Evolutionary conservation across 75 land plant genomes (phyloP).

Genomic region (Picea sitchensis): DNA sequence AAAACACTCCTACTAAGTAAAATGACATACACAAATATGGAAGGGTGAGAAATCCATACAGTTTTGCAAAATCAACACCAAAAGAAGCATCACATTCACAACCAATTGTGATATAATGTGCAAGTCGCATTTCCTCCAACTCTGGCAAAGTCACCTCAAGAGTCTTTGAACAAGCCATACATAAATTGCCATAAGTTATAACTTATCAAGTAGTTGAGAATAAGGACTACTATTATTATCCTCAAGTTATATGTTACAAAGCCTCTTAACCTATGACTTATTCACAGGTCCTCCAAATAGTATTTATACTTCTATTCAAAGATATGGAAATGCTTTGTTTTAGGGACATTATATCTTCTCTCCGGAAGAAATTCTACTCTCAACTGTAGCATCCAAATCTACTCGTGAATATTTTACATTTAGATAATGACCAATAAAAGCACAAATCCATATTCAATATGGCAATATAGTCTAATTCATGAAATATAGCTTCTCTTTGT

Average conservation of each 20-base stretch:
- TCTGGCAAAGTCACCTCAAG: conserved; percentile 81
- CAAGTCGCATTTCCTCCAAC: conserved; percentile 77
- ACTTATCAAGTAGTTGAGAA: background rate
- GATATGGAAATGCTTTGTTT: background rate
- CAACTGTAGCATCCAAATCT: background rate
- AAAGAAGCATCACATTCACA: conserved; percentile 63
- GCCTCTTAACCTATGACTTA: too few relatives aligned
- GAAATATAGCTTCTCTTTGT: background rate
- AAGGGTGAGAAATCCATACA: conserved; percentile 30
- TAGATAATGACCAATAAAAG: conserved; percentile 1
- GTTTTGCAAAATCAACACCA: conserved; percentile 40
- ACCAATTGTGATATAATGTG: conserved; percentile 78
- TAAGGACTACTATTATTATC: background rate
- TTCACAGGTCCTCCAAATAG: background rate
- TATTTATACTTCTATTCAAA: background rate
- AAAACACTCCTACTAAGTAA: background rate
- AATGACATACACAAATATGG: background rate
- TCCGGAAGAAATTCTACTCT: background rate
- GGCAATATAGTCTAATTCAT: background rate
- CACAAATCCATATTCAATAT: background rate
- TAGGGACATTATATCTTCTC: background rate
- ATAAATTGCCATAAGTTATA: background rate
- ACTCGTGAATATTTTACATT: background rate
- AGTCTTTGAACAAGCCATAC: conserved; percentile 22
- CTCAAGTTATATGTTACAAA: too few relatives aligned